A percentile compares a stretch with the other conserved stretches of the same genome.
Conservation (phyloP, 2,329 filamentous ascomycete genomes). For the Epichloe hybrida region DNA sequence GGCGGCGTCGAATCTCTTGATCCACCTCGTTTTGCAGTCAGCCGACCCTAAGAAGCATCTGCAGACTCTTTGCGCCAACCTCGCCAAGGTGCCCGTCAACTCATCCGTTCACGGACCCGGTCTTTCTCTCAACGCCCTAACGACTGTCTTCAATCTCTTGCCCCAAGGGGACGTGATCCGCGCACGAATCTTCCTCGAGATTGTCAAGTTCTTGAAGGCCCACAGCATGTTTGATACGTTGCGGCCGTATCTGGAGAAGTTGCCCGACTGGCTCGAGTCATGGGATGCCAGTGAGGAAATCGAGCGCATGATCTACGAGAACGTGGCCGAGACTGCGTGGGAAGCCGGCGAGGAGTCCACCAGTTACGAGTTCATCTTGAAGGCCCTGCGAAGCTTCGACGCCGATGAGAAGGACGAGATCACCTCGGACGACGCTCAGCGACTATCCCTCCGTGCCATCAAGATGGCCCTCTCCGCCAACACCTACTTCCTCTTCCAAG, state of each 20-base stretch:
- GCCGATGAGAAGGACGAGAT: constrained; percentile 39
- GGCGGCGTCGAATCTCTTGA: constrained; percentile 89
- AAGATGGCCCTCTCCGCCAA: constrained; percentile 39
- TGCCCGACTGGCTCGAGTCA: constrained; percentile 67
- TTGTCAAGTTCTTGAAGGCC: constrained; percentile 67
- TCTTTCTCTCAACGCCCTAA: constrained; percentile 78
- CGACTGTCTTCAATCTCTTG: constrained; percentile 94
- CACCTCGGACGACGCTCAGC: constrained; percentile 45
- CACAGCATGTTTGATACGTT: constrained; percentile 71
- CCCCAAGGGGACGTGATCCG: constrained; percentile 62
- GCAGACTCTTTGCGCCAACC: constrained; percentile 76
- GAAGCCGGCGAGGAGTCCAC: constrained; percentile 61
- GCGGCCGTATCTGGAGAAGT: constrained; percentile 67
- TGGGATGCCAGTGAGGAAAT: constrained; percentile 79
- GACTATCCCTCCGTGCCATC: constrained; percentile 43
- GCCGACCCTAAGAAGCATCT: constrained; percentile 77
- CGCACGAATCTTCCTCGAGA: constrained; percentile 81
- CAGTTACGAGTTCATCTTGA: constrained; percentile 54
- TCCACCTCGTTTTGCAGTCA: constrained; percentile 82
- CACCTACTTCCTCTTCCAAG: constrained; percentile 58
- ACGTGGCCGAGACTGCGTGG: constrained; percentile 67
- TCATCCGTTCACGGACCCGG: constrained; percentile 75
- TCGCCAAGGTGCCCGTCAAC: constrained; percentile 72
- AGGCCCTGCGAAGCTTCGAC: constrained; percentile 48
- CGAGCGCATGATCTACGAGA: constrained; percentile 70